Percentiles rank a stretch among this genome's conserved stretches.
phyloP scores from a whole-genome alignment of 148 eudicot species.

The Limonium bicolor region DNA sequence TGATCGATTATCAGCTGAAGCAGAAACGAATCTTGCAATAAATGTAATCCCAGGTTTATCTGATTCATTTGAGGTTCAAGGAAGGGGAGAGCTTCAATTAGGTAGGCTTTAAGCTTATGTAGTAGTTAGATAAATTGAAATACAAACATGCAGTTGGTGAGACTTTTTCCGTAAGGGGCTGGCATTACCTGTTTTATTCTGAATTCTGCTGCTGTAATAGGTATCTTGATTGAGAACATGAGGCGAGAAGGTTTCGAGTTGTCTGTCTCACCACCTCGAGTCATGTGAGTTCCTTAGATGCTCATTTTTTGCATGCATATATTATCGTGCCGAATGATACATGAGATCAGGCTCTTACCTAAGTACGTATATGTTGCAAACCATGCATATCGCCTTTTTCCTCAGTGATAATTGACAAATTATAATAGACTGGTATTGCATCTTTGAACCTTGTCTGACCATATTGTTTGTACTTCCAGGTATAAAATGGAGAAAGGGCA shows the following conservation, averaged over 20 bases:
- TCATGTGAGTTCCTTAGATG: conserved; percentile 51
- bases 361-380: too few relatives aligned
- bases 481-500: conserved; percentile 59
- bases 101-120: too few relatives aligned
- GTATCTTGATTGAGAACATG: conserved; percentile 97
- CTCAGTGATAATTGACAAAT: not conserved
- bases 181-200: not conserved
- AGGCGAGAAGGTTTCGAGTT: conserved; percentile 99
- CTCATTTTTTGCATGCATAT: not conserved
- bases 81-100: conserved; percentile 97
- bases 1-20: conserved; percentile 86
- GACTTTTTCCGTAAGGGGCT: too few relatives aligned
- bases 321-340: not conserved
- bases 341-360: not conserved
- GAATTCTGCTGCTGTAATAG: conserved; percentile 17
- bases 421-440: not conserved
- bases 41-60: conserved; percentile 84
- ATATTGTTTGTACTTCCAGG: conserved; percentile 30
- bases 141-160: too few relatives aligned
- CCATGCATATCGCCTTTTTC: not conserved
- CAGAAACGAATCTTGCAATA: conserved; percentile 97
- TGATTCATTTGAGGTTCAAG: conserved; percentile 96
- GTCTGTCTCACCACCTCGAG: conserved; percentile 95
- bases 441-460: not conserved
- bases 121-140: too few relatives aligned